These are phyloP conservation scores for Cryptococcus neoformans DNA, from an alignment of 1,284 basidiomycete species.

Conservation along the genomic window DNA sequence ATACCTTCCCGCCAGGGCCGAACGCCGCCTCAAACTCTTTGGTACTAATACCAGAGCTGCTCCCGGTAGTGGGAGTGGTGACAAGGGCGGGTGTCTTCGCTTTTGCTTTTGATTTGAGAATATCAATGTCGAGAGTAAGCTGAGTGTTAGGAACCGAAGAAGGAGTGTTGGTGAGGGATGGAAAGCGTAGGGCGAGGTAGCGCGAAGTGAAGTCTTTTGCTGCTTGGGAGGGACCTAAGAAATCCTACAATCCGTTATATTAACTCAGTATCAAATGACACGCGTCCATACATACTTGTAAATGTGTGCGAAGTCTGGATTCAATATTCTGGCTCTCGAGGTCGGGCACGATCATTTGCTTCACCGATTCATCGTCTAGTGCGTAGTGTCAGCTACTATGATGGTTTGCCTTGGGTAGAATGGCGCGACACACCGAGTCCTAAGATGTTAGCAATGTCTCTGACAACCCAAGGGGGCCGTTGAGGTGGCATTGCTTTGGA, in stretches of 20 bases:
- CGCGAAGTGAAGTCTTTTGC: conserved; percentile 37
- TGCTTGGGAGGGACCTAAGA: conserved; percentile 37
- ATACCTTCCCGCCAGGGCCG: conserved; percentile 32
- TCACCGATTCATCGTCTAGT: conserved; percentile 42
- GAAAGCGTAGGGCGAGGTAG: conserved; percentile 41
- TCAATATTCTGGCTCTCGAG: conserved; percentile 35
- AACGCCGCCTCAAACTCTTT: conserved; percentile 28
- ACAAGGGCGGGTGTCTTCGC: background rate
- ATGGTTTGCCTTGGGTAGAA: background rate
- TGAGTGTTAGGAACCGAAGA: conserved; percentile 14
- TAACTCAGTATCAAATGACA: background rate
- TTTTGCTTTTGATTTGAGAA: conserved; percentile 2
- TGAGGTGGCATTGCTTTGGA: background rate
- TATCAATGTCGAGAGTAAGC: conserved; percentile 3
- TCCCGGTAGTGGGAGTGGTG: background rate
- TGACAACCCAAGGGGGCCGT: conserved; percentile 38
- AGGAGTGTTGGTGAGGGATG: conserved; percentile 18
- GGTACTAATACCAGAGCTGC: conserved; percentile 5
- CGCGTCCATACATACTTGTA: conserved; percentile 27
- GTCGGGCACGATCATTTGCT: conserved; percentile 41
- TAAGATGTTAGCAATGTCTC: conserved; percentile 32
- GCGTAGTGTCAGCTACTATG: background rate
- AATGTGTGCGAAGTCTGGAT: conserved; percentile 31
- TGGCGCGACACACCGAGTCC: conserved; percentile 29
- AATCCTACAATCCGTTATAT: conserved; percentile 27